Evolutionary conservation across 2,329 filamentous ascomycete genomes (phyloP).

Genomic region (Fusarium siculi): DNA sequence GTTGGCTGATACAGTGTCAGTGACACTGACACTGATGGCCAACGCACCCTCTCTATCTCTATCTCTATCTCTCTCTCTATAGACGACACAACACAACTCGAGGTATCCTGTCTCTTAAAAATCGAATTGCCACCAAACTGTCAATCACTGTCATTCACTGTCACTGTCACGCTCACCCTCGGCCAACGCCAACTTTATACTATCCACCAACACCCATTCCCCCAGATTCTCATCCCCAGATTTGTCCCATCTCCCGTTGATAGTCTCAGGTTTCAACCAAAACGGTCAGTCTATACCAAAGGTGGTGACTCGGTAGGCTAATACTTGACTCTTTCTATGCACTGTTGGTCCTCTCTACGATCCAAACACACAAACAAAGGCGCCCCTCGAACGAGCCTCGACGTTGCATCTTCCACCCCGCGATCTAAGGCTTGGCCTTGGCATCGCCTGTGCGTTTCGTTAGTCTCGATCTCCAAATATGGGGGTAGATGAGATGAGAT

Average conservation of each 20-base stretch:
- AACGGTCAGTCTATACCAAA: not conserved
- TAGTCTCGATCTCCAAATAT: not conserved
- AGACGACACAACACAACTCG: not conserved
- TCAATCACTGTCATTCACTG: not conserved
- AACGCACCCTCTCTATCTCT: not conserved
- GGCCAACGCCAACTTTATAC: not conserved
- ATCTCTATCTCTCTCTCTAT: not conserved
- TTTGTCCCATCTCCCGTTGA: not conserved
- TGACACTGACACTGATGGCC: not conserved
- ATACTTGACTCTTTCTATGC: not conserved
- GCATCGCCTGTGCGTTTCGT: not conserved
- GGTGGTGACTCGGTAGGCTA: conserved; percentile 4
- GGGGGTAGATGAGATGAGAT: not conserved
- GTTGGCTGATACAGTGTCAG: not conserved
- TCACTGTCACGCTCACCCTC: not conserved
- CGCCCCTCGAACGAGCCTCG: not conserved
- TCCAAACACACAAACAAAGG: not conserved
- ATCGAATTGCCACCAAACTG: no score
- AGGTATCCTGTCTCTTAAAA: not conserved
- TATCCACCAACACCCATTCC: not conserved
- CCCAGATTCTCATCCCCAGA: not conserved
- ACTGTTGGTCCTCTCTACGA: not conserved
- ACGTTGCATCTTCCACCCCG: not conserved
- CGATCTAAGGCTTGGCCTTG: not conserved
- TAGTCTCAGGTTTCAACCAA: not conserved